Conservation (phyloP, 2,329 filamentous ascomycete genomes). For the Amphichorda felina region DNA sequence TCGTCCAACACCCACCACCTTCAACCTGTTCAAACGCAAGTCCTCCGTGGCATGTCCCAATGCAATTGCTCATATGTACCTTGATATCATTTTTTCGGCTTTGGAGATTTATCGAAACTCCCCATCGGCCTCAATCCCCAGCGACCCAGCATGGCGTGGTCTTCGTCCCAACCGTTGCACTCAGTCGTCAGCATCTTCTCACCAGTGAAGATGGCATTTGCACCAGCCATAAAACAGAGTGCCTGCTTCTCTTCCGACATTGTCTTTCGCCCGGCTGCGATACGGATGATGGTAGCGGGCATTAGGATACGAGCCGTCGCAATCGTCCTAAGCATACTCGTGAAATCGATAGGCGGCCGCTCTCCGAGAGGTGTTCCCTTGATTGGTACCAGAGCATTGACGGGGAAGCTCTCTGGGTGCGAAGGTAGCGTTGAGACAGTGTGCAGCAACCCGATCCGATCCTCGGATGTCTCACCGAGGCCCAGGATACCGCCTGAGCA, state of each 20-base stretch:
- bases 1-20: too few relatives aligned
- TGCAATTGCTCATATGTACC: too few relatives aligned
- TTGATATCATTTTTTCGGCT: too few relatives aligned
- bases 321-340: slow-evolving; percentile 69
- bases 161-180: slow-evolving; percentile 85
- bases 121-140: slow-evolving; percentile 75
- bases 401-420: slow-evolving; percentile 84
- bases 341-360: slow-evolving; percentile 59
- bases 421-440: slow-evolving; percentile 69
- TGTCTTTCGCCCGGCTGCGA: slow-evolving; percentile 74
- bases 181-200: slow-evolving; percentile 94
- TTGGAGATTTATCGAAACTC: slow-evolving; percentile 17
- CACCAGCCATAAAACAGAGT: slow-evolving; percentile 79
- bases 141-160: slow-evolving; percentile 68
- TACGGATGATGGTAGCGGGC: slow-evolving; percentile 74
- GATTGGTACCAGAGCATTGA: slow-evolving; percentile 85
- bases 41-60: too few relatives aligned
- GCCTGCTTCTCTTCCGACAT: slow-evolving; percentile 85
- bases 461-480: slow-evolving; percentile 64
- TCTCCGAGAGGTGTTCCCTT: slow-evolving; percentile 79
- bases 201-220: slow-evolving; percentile 89
- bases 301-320: slow-evolving; percentile 75
- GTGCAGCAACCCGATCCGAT: slow-evolving; percentile 73
- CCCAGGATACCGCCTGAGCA: slow-evolving; percentile 85
- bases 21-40: too few relatives aligned